Base-by-base conservation (phyloP, 2,329 filamentous ascomycete genomes). In the Cyphellophora attinorum region DNA sequence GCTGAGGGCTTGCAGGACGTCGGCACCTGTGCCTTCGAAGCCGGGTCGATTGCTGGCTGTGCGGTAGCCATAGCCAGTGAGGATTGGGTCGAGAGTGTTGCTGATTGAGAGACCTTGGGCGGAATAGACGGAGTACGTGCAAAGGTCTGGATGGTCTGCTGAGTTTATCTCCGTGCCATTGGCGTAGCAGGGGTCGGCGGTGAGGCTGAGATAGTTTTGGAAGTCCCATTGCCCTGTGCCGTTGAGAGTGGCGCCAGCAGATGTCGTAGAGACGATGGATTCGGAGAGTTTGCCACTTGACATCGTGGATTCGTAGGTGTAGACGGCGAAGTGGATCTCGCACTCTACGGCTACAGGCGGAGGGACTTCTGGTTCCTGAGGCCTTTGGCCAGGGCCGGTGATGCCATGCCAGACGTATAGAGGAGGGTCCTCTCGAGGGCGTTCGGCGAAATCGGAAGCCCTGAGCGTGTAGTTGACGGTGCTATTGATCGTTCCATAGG, bases 301-400 rank as follows among this genome's bases (percentile, higher is more conserved):
- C 2, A 53, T 45, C 5, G 27, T 27, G 5, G 47, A 36, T 12
- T 47, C 29, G 33, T 48, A 51, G 2, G 48, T 49, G 5, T 46
- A 19, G 14, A 52, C 39, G 31, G 49, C 51, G 27, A 51, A 49
- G 25, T 45, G 51, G 4, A 52, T 21, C 1, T 41, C 39, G 19
- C 49, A 52, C 34, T 53, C 44, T 2, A 47, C 47, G 11, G 48
- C 49, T 19, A 36, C 46, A 29, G 45, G 12, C 5, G 30, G 11
- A 8, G 8, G 13, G n/a, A 25, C 21, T n/a, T 25, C n/a, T 25
- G 21, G 8, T 8, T 25, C 21, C 10, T 19, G 11, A n/a, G n/a
- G n/a, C n/a, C n/a, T n/a, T n/a, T n/a, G n/a, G n/a, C n/a, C n/a
- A 5, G 16, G 16, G 13, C 13, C 16, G 5, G 30, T 11, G 11